Evolutionary conservation across 352 stramenopile species (phyloP), one percentile per base, ranked within the genome.

Genomic region (Globisporangium takayamanum): DNA sequence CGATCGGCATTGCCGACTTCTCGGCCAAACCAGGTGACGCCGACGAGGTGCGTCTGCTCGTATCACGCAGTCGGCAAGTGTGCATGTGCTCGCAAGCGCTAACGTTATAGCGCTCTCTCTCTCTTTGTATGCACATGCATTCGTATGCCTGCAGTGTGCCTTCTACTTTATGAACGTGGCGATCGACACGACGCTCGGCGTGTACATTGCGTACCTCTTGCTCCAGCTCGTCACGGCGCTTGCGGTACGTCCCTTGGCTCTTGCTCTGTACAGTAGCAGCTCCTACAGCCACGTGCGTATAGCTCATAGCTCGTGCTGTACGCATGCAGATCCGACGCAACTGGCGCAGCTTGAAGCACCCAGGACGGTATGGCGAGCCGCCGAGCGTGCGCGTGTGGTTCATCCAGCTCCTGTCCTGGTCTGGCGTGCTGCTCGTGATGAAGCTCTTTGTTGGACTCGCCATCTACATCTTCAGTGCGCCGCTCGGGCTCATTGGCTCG

Each of bases 91-190:
- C n/a, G 22, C 41, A 18, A 2, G 22, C 25, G 2, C 1, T 39
- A 2, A 37, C 42, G 14, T 22, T 22, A 22, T 22, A 22, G 22
- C 55, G 10, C 37, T 52, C 8, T 39, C 33, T 37, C 33, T 37
- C 33, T 8, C 6, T 39, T 3, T 39, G 33, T 12, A 39, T 5
- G 28, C 2, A 6, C 28, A 16, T 44, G 48, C 61, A 25, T 10
- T 58, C 6, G 42, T 36, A 53, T 15, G 52, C 8, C 16, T 41
- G 11, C 36, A 92, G 78, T 93, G 83, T 52, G 83, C 83, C 48
- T 90, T 89, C 52, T 93, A 93, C 70, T 93, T 93, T 57, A 88
- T 93, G 74, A 93, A 91, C 57, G 83, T 93, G 10, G 76, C 87
- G 57, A 86, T 93, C 50, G 83, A 91, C 66, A 93, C 83, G 39